Evolutionary conservation across 106 monocot species (phyloP).

Genomic region (Ottelia alismoides): DNA sequence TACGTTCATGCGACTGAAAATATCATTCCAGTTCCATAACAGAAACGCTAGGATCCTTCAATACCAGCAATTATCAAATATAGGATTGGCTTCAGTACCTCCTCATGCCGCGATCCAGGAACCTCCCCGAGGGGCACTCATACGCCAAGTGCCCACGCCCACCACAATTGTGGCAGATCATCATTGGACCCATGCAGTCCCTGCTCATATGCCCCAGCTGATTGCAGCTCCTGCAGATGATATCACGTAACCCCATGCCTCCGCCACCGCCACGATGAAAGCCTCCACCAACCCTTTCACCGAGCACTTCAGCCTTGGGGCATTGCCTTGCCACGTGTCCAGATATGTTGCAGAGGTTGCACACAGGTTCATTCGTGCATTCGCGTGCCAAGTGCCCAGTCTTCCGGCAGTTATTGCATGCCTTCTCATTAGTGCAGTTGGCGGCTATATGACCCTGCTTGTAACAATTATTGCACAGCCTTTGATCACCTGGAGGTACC

Average conservation of each 20-base stretch:
- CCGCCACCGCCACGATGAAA: constrained; percentile 9
- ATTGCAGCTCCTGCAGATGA: constrained; percentile 31
- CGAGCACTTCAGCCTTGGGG: constrained; percentile 31
- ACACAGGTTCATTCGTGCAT: constrained; percentile 59
- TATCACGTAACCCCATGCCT: constrained; percentile 2
- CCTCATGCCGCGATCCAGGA: constrained; percentile 16
- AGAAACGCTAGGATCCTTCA: too few species aligned
- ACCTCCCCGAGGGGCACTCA: constrained; percentile 24
- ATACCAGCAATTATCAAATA: too few species aligned
- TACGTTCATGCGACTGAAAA: too few species aligned
- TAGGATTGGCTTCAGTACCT: constrained; percentile 28
- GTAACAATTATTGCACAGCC: constrained; percentile 76
- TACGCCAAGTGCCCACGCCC: constrained; percentile 23
- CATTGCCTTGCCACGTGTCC: constrained; percentile 63
- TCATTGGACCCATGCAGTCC: constrained; percentile 8
- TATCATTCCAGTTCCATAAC: too few species aligned
- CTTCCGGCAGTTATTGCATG: constrained; percentile 76
- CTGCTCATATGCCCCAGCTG: constrained; percentile 38
- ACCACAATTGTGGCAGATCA: constrained; percentile 30
- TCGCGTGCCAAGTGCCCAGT: constrained; percentile 74
- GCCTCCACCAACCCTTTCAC: constrained; percentile 28
- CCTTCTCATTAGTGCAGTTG: constrained; percentile 66
- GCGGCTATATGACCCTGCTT: constrained; percentile 57
- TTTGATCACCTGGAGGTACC: constrained; percentile 12
- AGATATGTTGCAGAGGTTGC: constrained; percentile 66